Percentiles rank a stretch among this genome's conserved stretches.
These are phyloP conservation scores for Candida sanyaensis DNA, from an alignment of 1,139 yeast genomes.

Conservation along the genomic window DNA sequence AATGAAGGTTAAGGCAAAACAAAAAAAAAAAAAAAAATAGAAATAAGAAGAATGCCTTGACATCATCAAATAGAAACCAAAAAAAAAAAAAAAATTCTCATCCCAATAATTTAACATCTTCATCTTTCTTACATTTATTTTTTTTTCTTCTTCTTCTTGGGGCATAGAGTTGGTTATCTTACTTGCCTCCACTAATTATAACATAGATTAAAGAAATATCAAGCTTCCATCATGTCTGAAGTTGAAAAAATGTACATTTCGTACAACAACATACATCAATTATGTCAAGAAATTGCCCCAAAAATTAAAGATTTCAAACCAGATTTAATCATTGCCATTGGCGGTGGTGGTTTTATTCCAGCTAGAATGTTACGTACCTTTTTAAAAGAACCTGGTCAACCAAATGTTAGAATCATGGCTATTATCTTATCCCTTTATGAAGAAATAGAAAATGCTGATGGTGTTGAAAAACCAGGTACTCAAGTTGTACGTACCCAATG, in stretches of 20 bases:
- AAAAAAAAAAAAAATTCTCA: slow-evolving; percentile 2
- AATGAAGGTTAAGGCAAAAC: no score
- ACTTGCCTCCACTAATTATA: slow-evolving; percentile 4
- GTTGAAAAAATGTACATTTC: slow-evolving; percentile 73
- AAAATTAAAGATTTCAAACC: slow-evolving; percentile 73
- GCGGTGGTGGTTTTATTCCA: slow-evolving; percentile 96
- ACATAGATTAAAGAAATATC: background rate
- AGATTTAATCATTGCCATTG: slow-evolving; percentile 85
- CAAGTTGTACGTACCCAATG: slow-evolving; percentile 96
- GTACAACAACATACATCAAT: slow-evolving; percentile 90
- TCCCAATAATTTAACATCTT: background rate
- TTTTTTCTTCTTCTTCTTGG: slow-evolving; percentile 14
- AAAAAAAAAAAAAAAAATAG: background rate
- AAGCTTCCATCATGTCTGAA: slow-evolving; percentile 30
- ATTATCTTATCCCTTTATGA: slow-evolving; percentile 90
- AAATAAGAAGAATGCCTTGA: background rate
- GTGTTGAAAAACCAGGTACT: slow-evolving; percentile 64
- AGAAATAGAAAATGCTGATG: slow-evolving; percentile 60
- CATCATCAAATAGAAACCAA: background rate
- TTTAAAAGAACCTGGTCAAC: slow-evolving; percentile 80
- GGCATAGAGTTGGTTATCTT: slow-evolving; percentile 8
- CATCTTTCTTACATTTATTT: background rate
- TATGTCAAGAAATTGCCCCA: slow-evolving; percentile 83
- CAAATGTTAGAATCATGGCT: slow-evolving; percentile 92
- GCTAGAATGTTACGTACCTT: slow-evolving; percentile 93